Evolutionary conservation across 805 yeast genomes (phyloP).

Genomic region (Yarrowia divulgata): DNA sequence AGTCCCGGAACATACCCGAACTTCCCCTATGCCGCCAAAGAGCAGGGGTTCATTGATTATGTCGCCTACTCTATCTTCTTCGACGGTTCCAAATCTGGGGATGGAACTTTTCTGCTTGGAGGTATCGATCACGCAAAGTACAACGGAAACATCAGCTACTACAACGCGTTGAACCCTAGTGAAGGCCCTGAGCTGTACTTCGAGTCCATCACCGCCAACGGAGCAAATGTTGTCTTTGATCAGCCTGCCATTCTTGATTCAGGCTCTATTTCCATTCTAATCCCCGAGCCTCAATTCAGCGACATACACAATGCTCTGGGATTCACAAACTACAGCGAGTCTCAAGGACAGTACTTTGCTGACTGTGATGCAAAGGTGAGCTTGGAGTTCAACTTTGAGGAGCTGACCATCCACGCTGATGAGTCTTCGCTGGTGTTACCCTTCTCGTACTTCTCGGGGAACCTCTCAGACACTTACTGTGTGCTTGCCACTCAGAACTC

Average conservation of each 20-base stretch:
- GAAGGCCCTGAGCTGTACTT: background rate
- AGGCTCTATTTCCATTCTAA: background rate
- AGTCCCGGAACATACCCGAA: background rate
- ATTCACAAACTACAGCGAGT: background rate
- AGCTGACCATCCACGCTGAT: background rate
- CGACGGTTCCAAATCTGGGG: background rate
- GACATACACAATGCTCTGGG: background rate
- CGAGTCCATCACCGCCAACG: background rate
- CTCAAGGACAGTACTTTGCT: background rate
- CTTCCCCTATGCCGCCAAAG: conserved; percentile 2
- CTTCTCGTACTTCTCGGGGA: conserved; percentile 1
- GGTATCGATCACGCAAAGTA: conserved; percentile 5
- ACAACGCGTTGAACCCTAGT: background rate
- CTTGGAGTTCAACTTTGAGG: background rate
- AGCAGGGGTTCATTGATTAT: background rate
- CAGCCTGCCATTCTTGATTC: background rate
- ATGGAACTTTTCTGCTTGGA: background rate
- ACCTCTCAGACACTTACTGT: background rate
- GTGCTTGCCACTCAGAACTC: background rate
- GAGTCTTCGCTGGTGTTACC: background rate
- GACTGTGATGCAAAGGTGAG: background rate
- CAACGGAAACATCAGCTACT: background rate
- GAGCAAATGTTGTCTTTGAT: background rate
- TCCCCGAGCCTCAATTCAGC: background rate
- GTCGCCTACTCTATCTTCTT: background rate